Evolutionary conservation across 2,329 filamentous ascomycete genomes (phyloP), one percentile per base, ranked within the genome.

Genomic region (Apiospora pterosperma): DNA sequence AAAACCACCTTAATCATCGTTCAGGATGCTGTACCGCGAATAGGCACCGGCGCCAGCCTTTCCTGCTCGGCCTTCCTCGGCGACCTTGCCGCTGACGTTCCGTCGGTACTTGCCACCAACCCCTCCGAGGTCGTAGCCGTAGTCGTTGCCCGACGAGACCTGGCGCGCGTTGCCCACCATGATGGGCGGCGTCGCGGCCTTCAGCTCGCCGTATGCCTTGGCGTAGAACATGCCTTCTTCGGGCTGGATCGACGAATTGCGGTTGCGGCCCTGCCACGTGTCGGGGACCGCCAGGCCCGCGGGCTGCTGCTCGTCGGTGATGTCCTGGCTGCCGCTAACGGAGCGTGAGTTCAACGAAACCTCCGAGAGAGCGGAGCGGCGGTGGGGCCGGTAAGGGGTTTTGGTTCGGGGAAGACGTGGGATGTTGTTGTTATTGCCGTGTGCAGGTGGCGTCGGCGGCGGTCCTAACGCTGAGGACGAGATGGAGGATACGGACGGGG

Each of bases 11-110:
- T 59, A 66, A 21, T 66, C 62, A 31, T 69, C 69, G 36, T 73
- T 70, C 48, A 76, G 58, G 21, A 73, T 66, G 34, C 70, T 71
- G 60, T 75, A 76, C 62, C 71, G 63, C 61, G 72, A 71, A 44
- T 71, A 72, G 52, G 66, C 31, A 14, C 63, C 23, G 4, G 14
- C 16, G 16, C 23, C 23, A 25, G n/a, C n/a, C 44, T 58, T 62
- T 65, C 77, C 79, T 3, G 77, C 86, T 59, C 84, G 79, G 2
- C 91, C 91, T 74, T 94, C 91, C 74, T 93, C 91, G 0, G 84
- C 90, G 63, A 88, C 77, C 80, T 91, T 92, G 1, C 91, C 91
- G 73, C 90, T 93, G 2, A 92, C 90, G 66, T 90, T 88, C 58
- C 90, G 79, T 59, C 84, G 79, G 62, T 79, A 79, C 1, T 72